A percentile compares a stretch with the other conserved stretches of the same genome.
Evolutionary conservation across 495 filamentous ascomycete species (phyloP).

Genomic region (Neurospora discreta): DNA sequence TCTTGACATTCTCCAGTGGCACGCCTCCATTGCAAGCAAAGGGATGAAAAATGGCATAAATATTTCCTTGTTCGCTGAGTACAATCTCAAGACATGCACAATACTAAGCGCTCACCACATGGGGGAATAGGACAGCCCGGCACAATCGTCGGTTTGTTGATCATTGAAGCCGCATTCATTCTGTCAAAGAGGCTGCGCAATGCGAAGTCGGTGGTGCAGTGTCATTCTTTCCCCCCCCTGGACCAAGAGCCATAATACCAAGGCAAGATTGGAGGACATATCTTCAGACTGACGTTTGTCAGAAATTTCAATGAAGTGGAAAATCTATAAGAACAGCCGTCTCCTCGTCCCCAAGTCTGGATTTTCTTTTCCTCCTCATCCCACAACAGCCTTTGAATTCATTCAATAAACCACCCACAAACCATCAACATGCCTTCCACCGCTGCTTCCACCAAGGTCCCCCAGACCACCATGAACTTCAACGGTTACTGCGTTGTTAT

Average conservation of each 20-base stretch:
- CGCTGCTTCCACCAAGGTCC: constrained; percentile 17
- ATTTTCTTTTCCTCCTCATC: constrained; percentile 12
- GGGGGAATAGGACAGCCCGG: neutral
- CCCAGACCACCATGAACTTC: constrained; percentile 22
- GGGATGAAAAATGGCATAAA: neutral
- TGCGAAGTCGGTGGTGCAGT: neutral
- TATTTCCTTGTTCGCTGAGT: constrained; percentile 3
- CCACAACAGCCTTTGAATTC: constrained; percentile 5
- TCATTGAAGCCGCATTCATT: neutral
- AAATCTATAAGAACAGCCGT: constrained; percentile 12
- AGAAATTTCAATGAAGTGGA: neutral
- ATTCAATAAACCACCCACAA: constrained; percentile 9
- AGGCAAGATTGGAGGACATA: neutral
- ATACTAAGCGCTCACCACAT: constrained; percentile 13
- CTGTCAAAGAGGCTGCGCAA: neutral
- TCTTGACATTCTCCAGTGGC: neutral
- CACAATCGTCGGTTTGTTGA: neutral
- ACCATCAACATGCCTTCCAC: constrained; percentile 28
- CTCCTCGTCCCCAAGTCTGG: neutral
- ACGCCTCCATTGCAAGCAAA: neutral
- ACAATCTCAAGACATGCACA: constrained; percentile 21
- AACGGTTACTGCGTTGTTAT: constrained; percentile 28
- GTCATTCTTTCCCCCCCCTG: neutral
- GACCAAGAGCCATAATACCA: neutral
- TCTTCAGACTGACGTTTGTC: neutral